Percentiles rank a stretch among this genome's conserved stretches.
Conservation (phyloP, 495 filamentous ascomycete species). For the Aspergillus bertholletiae region DNA sequence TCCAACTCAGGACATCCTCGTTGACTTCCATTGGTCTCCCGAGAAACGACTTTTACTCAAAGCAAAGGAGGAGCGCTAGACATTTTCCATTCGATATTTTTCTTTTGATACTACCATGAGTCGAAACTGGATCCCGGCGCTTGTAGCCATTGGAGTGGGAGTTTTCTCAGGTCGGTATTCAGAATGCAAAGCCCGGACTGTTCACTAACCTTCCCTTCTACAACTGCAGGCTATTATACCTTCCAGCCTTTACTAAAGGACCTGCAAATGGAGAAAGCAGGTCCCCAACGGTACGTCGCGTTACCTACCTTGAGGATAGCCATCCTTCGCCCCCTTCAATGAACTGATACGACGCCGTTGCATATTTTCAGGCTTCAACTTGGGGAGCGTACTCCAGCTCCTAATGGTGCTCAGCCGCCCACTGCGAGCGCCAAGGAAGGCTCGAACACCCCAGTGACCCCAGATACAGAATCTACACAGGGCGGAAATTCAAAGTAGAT, state of each 20-base stretch:
- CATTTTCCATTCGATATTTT: neutral
- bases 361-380: neutral
- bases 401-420: neutral
- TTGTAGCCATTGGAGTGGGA: constrained; percentile 38
- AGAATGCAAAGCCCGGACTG: neutral
- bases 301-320: too few relatives aligned
- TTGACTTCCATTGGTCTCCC: neutral
- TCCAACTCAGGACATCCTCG: neutral
- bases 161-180: constrained; percentile 32
- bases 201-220: constrained; percentile 1
- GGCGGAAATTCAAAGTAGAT: neutral
- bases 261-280: constrained; percentile 4
- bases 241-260: constrained; percentile 26
- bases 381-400: neutral
- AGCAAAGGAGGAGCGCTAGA: too few relatives aligned
- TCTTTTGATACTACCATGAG: constrained; percentile 25
- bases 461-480: neutral
- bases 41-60: neutral
- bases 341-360: neutral
- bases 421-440: neutral
- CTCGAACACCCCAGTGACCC: neutral
- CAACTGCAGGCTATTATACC: constrained; percentile 25
- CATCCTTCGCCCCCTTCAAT: neutral
- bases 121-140: constrained; percentile 38
- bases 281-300: constrained; percentile 7